A percentile compares a stretch with the other conserved stretches of the same genome.
Conservation (phyloP, 1,139 yeast species). For the Protomyces lactucae-debilis region DNA sequence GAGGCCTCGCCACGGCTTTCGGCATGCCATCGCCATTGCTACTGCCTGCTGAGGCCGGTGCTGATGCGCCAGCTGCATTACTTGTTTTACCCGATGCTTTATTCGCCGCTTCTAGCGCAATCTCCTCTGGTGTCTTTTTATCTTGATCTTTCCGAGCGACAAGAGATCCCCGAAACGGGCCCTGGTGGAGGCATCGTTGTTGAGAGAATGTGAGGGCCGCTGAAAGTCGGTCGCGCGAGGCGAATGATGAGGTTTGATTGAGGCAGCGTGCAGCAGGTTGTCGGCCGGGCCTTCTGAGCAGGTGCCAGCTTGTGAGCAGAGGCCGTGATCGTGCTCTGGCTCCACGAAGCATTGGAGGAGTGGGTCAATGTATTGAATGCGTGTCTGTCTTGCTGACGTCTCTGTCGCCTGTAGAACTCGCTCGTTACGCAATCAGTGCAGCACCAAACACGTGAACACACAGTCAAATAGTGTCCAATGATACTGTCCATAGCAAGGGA, state of each 20-base stretch:
- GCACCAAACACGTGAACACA: not conserved
- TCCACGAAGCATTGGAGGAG: not conserved
- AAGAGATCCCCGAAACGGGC: not conserved
- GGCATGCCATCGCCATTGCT: constrained; percentile 16
- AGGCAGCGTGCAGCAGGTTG: too few relatives aligned
- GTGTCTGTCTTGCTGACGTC: too few relatives aligned
- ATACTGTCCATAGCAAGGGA: too few relatives aligned
- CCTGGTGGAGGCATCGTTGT: not conserved
- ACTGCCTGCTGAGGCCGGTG: not conserved
- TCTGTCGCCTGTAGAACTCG: not conserved
- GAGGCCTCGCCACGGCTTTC: constrained; percentile 19
- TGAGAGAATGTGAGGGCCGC: not conserved
- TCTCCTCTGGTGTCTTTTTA: not conserved
- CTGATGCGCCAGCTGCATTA: not conserved
- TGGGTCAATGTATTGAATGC: too few relatives aligned
- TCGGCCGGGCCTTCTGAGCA: too few relatives aligned
- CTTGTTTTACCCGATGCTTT: not conserved
- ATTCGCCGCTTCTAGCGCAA: not conserved
- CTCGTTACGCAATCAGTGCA: not conserved
- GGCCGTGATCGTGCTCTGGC: not conserved
- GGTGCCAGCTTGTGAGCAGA: not conserved
- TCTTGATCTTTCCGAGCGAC: not conserved
- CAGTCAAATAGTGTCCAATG: too few relatives aligned
- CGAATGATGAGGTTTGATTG: too few relatives aligned
- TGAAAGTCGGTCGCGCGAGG: too few relatives aligned